Evolutionary conservation across 2,329 filamentous ascomycete genomes (phyloP).

Genomic region (Apiospora koreana): DNA sequence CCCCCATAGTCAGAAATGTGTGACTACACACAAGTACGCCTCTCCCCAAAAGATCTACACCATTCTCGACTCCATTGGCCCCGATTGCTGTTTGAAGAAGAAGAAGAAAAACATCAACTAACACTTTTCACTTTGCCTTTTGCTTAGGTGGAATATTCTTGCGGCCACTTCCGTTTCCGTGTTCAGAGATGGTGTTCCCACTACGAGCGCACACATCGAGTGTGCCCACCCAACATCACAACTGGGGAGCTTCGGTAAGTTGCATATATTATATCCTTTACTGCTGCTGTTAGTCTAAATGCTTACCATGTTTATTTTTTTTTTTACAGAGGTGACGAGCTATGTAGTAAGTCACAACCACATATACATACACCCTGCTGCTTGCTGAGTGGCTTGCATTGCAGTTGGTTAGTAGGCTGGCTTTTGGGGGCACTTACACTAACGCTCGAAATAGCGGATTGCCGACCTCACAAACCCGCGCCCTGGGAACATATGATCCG

Average conservation of each 20-base stretch:
- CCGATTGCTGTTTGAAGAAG: background rate
- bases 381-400: constrained; percentile 10
- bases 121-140: background rate
- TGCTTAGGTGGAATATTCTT: constrained; percentile 33
- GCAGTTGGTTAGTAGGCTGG: background rate
- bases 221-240: constrained; percentile 32
- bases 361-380: constrained; percentile 11
- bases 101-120: background rate
- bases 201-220: constrained; percentile 34
- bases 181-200: constrained; percentile 34
- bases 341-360: constrained; percentile 30
- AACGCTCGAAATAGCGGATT: constrained; percentile 26
- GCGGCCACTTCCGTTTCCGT: constrained; percentile 34
- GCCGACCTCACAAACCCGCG: constrained; percentile 29
- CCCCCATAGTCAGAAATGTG: constrained; percentile 26
- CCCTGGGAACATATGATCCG: constrained; percentile 35
- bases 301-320: constrained; percentile 6
- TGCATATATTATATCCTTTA: background rate
- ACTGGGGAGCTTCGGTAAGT: constrained; percentile 33
- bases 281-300: background rate
- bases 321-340: constrained; percentile 29
- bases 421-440: background rate
- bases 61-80: background rate
- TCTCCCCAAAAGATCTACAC: background rate
- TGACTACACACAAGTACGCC: constrained; percentile 34